These are phyloP conservation scores for Fraxinus cuspidata DNA, from an alignment of 257 asterid species.

Conservation along the genomic window DNA sequence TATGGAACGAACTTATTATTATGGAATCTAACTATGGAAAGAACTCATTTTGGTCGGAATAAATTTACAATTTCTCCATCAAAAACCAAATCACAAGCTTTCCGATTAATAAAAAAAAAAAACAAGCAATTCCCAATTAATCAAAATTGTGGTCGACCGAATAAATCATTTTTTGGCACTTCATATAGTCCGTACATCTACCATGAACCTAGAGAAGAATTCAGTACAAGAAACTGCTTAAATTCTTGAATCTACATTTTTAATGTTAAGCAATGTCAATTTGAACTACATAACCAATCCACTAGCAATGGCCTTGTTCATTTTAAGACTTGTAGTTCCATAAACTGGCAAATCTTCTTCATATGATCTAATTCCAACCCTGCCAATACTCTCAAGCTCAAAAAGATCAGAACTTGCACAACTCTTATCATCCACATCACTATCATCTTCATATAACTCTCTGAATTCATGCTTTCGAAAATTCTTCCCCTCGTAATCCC, in stretches of 20 bases:
- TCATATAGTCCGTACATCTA: too few relatives aligned
- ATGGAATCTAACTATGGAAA: too few relatives aligned
- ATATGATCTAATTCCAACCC: slow-evolving; percentile 42
- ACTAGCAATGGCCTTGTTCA: slow-evolving; percentile 60
- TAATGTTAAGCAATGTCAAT: too few relatives aligned
- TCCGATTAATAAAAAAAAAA: not conserved
- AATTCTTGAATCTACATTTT: not conserved
- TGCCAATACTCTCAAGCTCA: slow-evolving; percentile 71
- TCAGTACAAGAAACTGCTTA: not conserved
- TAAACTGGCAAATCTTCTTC: slow-evolving; percentile 76
- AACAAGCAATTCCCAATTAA: not conserved
- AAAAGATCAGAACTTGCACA: slow-evolving; percentile 84
- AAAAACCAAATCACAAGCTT: not conserved
- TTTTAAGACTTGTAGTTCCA: slow-evolving; percentile 65
- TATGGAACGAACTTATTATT: too few relatives aligned
- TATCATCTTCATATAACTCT: slow-evolving; percentile 30
- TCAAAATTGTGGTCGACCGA: not conserved
- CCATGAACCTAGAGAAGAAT: not conserved
- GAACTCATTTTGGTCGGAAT: not conserved
- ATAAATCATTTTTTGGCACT: not conserved
- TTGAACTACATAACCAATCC: slow-evolving; percentile 28
- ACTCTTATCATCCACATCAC: slow-evolving; percentile 44
- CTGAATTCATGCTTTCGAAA: slow-evolving; percentile 35
- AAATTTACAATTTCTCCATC: not conserved
- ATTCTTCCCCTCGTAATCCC: slow-evolving; percentile 35